Evolutionary conservation across 1,139 yeast genomes (phyloP).

Genomic region (Nakaseomyces sp.): DNA sequence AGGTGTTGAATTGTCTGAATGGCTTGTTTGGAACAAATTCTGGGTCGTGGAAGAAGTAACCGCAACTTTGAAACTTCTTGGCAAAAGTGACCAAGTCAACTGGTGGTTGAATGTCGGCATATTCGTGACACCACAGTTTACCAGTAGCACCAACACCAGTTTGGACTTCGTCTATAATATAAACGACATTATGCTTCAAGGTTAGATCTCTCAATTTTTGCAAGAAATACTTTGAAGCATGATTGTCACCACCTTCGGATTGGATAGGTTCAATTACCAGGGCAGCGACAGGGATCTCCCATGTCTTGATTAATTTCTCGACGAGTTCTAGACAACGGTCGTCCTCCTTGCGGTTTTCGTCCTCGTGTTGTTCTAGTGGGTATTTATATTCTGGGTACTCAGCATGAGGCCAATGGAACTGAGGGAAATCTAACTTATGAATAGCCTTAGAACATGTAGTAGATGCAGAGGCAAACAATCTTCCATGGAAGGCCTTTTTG

Average conservation of each 20-base stretch:
- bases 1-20: conserved; percentile 71
- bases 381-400: conserved; percentile 60
- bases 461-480: conserved; percentile 64
- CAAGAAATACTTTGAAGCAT: conserved; percentile 50
- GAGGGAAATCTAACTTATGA: conserved; percentile 68
- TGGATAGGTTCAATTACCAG: conserved; percentile 65
- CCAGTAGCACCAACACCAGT: conserved; percentile 73
- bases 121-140: conserved; percentile 66
- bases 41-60: conserved; percentile 61
- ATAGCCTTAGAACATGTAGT: conserved; percentile 68
- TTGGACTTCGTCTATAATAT: conserved; percentile 67
- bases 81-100: conserved; percentile 71
- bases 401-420: conserved; percentile 70
- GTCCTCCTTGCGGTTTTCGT: conserved; percentile 52
- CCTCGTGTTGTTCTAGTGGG: conserved; percentile 48
- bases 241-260: conserved; percentile 72
- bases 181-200: conserved; percentile 46
- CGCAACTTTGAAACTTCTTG: conserved; percentile 73
- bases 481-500: conserved; percentile 66
- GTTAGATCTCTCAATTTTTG: conserved; percentile 60
- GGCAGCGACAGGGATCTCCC: conserved; percentile 55
- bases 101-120: conserved; percentile 53
- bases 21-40: conserved; percentile 54
- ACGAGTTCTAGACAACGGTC: conserved; percentile 49
- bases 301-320: conserved; percentile 42